Conservation (phyloP, 768 basidiomycete genomes). For the Kwoniella heveanensis region DNA sequence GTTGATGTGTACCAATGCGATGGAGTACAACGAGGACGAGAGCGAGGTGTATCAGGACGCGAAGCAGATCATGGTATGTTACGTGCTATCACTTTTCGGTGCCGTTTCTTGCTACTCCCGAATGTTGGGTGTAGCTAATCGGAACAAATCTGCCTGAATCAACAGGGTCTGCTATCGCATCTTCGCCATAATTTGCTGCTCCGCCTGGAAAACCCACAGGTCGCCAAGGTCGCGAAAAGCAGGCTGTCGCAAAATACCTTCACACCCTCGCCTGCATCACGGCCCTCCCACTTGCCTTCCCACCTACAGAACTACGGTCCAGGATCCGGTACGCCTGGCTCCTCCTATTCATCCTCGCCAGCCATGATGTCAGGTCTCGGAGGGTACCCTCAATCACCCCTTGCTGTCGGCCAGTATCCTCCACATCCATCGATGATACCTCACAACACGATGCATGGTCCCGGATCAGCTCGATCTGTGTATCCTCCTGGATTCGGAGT, state of each 20-base stretch:
- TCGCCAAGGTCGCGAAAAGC: background rate
- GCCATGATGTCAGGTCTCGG: background rate
- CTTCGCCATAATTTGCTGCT: background rate
- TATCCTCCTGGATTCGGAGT: background rate
- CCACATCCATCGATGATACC: background rate
- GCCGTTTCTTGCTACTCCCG: too few relatives aligned
- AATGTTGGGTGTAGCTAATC: too few relatives aligned
- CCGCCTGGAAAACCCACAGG: background rate
- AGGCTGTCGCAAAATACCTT: background rate
- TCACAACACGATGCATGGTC: background rate
- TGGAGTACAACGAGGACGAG: conserved; percentile 82
- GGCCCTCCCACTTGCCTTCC: background rate
- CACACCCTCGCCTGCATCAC: background rate
- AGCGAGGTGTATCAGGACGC: conserved; percentile 54
- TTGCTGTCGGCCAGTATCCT: background rate
- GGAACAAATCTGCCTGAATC: background rate
- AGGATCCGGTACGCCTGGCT: background rate
- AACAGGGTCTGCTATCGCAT: background rate
- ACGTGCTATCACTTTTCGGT: too few relatives aligned
- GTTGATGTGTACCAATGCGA: conserved; percentile 84
- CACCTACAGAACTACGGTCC: conserved; percentile 6
- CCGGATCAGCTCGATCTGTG: background rate
- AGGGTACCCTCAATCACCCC: background rate
- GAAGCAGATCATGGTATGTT: conserved; percentile 45
- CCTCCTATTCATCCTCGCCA: conserved; percentile 2